These are phyloP conservation scores for Emergomyces pasteurianus DNA, from an alignment of 2,329 filamentous ascomycete species.

Conservation along the genomic window DNA sequence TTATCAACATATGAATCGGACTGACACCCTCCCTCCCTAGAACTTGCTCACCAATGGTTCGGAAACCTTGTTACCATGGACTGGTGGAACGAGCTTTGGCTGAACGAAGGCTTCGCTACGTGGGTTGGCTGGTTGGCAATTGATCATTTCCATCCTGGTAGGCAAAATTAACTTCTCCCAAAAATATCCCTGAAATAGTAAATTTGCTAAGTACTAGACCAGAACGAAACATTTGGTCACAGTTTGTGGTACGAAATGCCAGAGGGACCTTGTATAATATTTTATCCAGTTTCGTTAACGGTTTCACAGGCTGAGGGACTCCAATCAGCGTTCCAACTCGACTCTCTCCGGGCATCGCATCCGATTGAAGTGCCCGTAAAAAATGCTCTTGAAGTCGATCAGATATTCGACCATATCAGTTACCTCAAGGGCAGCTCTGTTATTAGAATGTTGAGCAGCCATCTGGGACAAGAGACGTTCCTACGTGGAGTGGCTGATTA, in stretches of 20 bases:
- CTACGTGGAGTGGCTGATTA: constrained; percentile 83
- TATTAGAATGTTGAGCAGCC: constrained; percentile 88
- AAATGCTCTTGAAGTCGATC: constrained; percentile 90
- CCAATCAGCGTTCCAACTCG: constrained; percentile 80
- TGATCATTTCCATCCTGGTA: constrained; percentile 74
- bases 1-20: constrained; percentile 1
- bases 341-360: constrained; percentile 82
- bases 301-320: constrained; percentile 64
- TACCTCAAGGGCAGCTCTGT: constrained; percentile 95
- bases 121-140: constrained; percentile 95
- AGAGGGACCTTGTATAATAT: constrained; percentile 37
- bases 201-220: neutral
- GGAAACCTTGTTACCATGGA: constrained; percentile 94
- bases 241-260: constrained; percentile 65
- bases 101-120: constrained; percentile 93
- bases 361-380: constrained; percentile 91
- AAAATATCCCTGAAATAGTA: neutral
- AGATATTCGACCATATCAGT: constrained; percentile 95
- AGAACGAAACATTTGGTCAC: constrained; percentile 96
- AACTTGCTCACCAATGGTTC: constrained; percentile 94
- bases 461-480: constrained; percentile 80
- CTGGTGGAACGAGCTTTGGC: constrained; percentile 90
- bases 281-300: constrained; percentile 25
- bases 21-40: constrained; percentile 29
- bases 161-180: constrained; percentile 7